Base-by-base conservation (phyloP, 495 filamentous ascomycete species). In the Oidiodendron maius region DNA sequence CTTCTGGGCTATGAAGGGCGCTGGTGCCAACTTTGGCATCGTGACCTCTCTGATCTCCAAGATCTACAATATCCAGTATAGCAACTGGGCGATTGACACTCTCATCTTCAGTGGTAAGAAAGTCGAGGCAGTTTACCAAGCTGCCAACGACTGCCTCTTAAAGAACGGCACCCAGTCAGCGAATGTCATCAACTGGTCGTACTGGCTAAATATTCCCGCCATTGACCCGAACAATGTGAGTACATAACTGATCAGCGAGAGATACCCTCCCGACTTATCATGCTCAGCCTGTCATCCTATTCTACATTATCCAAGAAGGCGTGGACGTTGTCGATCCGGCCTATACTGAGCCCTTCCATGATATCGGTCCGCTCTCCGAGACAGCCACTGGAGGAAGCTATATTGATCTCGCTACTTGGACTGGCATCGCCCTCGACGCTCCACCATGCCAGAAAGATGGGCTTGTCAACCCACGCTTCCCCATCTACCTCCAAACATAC, bases 241-340 rank as follows among this genome's bases (percentile, higher is more conserved):
- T 59, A 36, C 37, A 38, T 2, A 43, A 15, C 15, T 21, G 22
- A 44, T 42, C 18, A 44, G 41, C 41, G 41, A 21, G 8, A n/a
- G 23, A 24, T 2, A 4, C 20, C 10, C 22, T 13, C 23, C 46
- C 18, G n/a, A 34, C 37, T 8, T 28, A 21, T 9, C 20, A 3
- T 40, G 28, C 8, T 20, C 28, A 63, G 57, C 71, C 73, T 28
- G 60, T 77, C 35, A 77, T 77, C 48, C 43, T 67, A 12, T 65
- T 76, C 51, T 76, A 71, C 34, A 67, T 77, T 45, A 70, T 79
- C 56, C 69, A 74, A 55, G 67, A 76, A 63, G 71, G 74, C 12
- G 66, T 68, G 3, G 56, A 47, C n/a, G 41, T 50, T 3, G 68
- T 75, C 45, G 61, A 69, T 48, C 30, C 61, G 2, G 46, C 32